Conservation (phyloP, 495 filamentous ascomycete species). For the Hapsidospora chrysogenum region DNA sequence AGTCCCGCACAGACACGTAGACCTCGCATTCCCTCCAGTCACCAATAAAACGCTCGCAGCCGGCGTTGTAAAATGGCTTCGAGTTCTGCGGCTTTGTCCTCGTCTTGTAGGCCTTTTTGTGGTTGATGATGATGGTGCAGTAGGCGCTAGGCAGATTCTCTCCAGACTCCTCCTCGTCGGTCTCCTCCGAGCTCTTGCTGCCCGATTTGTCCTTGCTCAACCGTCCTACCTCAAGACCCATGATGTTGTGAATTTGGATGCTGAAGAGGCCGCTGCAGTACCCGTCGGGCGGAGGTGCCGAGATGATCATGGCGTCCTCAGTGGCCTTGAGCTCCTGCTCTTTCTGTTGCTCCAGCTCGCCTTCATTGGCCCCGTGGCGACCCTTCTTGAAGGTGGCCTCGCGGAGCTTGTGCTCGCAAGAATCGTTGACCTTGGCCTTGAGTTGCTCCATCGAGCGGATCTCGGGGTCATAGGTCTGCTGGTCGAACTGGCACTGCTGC, state of each 20-base stretch:
- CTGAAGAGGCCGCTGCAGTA: constrained; percentile 46
- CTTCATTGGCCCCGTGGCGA: constrained; percentile 27
- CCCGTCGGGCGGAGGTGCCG: constrained; percentile 35
- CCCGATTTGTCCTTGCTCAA: constrained; percentile 15
- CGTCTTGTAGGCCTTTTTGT: constrained; percentile 51
- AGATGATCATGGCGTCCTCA: constrained; percentile 37
- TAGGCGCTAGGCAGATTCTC: constrained; percentile 49
- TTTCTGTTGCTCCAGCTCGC: constrained; percentile 45
- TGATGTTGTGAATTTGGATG: constrained; percentile 59
- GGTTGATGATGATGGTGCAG: constrained; percentile 54
- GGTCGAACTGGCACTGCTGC: constrained; percentile 31
- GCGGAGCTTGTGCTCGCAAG: constrained; percentile 39
- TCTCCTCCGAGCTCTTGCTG: constrained; percentile 11
- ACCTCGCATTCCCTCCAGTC: constrained; percentile 49
- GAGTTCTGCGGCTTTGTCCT: constrained; percentile 61
- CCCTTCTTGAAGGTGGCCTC: constrained; percentile 23
- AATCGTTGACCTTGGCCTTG: constrained; percentile 31
- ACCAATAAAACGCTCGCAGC: constrained; percentile 52
- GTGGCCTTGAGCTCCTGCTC: constrained; percentile 38
- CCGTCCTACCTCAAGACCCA: constrained; percentile 42
- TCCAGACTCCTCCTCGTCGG: constrained; percentile 35
- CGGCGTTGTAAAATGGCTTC: constrained; percentile 65
- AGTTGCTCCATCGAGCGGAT: constrained; percentile 35
- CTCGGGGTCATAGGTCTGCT: constrained; percentile 33
- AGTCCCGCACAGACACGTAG: constrained; percentile 47